A percentile compares a stretch with the other conserved stretches of the same genome.
These are phyloP conservation scores for Trichoderma asperelloides DNA, from an alignment of 495 filamentous ascomycete genomes.

Conservation along the genomic window DNA sequence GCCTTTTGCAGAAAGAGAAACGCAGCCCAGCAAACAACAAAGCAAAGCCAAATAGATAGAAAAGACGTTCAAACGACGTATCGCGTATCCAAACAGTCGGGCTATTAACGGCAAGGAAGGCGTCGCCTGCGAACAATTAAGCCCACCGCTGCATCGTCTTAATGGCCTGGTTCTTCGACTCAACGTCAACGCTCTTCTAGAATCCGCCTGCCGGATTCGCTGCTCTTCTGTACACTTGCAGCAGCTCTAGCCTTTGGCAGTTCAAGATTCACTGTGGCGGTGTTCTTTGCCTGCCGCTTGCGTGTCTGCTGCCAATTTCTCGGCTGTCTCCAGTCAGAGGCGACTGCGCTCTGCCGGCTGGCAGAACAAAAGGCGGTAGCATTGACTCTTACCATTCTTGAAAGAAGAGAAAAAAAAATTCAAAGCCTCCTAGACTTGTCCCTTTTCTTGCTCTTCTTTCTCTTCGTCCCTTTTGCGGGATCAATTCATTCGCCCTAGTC, in stretches of 20 bases:
- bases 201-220: neutral
- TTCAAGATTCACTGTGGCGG: neutral
- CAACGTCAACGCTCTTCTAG: neutral
- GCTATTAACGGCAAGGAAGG: neutral
- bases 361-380: conserved; percentile 5
- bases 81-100: neutral
- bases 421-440: neutral
- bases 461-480: neutral
- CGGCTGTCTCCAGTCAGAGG: neutral
- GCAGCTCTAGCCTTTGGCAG: neutral
- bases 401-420: neutral
- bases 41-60: too few relatives aligned
- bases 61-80: neutral
- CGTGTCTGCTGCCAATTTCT: neutral
- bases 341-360: neutral
- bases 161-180: neutral
- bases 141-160: neutral
- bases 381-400: neutral
- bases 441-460: neutral
- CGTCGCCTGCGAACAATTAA: neutral
- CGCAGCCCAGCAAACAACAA: too few relatives aligned
- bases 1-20: too few relatives aligned
- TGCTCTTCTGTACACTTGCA: neutral
- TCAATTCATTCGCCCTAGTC: neutral
- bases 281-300: neutral